phyloP scores from a whole-genome alignment of 345 rosid genomes.

The Salix brachista region DNA sequence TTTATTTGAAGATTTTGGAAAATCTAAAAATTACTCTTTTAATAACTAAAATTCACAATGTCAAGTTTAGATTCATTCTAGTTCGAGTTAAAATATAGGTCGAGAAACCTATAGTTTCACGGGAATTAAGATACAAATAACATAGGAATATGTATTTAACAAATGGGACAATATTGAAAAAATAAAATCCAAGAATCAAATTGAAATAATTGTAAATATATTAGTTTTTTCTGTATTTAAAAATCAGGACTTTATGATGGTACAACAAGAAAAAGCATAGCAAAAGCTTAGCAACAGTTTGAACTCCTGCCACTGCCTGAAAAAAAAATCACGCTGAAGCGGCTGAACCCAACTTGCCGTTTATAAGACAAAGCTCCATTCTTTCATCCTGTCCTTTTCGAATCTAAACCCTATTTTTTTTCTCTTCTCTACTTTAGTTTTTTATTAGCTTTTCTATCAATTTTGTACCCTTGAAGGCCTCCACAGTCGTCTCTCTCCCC shows the following conservation, averaged over 20 bases:
- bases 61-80: neutral
- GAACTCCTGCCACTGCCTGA: neutral
- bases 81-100: neutral
- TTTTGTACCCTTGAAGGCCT: neutral
- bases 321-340: neutral
- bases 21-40: neutral
- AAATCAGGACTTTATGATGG: neutral
- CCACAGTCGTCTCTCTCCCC: neutral
- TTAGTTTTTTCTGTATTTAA: neutral
- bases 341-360: neutral
- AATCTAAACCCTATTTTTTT: constrained; percentile 2
- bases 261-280: neutral
- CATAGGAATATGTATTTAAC: neutral
- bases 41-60: neutral
- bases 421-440: neutral
- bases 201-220: neutral
- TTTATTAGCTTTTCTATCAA: neutral
- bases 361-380: neutral
- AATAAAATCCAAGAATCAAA: neutral
- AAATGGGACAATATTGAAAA: neutral
- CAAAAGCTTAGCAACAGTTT: neutral
- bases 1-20: neutral
- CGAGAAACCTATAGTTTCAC: neutral
- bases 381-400: neutral
- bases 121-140: neutral